Evolutionary conservation across 2,329 filamentous ascomycete species (phyloP), one percentile per base, ranked within the genome.

Genomic region (Atkinsonella hypoxylon): DNA sequence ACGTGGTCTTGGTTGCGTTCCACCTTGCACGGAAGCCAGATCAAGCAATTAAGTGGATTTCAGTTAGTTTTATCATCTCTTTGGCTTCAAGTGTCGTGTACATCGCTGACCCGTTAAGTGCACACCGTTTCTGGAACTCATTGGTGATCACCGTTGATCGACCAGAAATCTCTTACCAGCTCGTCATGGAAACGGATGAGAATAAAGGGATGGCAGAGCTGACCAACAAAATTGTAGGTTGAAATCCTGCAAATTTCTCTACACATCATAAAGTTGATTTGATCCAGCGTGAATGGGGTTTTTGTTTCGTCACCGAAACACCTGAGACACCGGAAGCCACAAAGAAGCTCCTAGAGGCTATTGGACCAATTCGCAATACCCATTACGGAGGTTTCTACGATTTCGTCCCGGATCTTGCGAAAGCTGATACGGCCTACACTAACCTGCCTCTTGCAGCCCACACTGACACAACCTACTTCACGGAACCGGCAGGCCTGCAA

Each of bases 401-500:
- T 67, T 97, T 97, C 66, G 87, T 87, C 1, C 85, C 90, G 5
- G 87, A 96, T 65, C 77, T 96, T 22, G 84, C 88, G 30, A 85
- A 85, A 62, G 90, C 90, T 56, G 89, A 95, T 61, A 94, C 87
- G 1, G 89, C 89, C 3, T 98, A 97, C 70, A 96, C 91, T 1
- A 89, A 85, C 59, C 75, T 93, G 47, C 82, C 83, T 1, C 78
- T 98, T 2, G 80, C 82, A 18, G 84, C 87, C 1, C 93, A 98
- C 67, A 97, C 91, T 1, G 93, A 98, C 68, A 97, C 81, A 7
- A 95, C 91, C 1, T 97, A 98, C 67, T 97, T 97, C 69, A 89
- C 82, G 20, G 91, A 97, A 55, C 91, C 93, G 0, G 83, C 87
- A 2, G 89, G 91, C 10, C 76, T 98, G 34, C 93, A 98, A 65